Percentiles rank a stretch among this genome's conserved stretches.
Conservation (phyloP, 306 rosid genomes). For the Corylus avellana region DNA sequence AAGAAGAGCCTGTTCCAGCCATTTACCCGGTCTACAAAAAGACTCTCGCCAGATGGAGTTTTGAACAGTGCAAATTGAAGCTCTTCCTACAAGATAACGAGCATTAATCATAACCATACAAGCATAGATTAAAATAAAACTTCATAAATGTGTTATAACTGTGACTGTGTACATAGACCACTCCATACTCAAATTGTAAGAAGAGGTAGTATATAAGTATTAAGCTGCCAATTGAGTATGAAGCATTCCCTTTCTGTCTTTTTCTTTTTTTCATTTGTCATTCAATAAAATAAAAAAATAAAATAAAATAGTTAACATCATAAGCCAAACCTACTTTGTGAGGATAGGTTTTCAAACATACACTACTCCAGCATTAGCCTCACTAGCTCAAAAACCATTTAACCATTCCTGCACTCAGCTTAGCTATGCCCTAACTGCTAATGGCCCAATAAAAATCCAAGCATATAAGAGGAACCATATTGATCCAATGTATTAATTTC, state of each 20-base stretch:
- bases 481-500: neutral
- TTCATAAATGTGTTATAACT: neutral
- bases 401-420: neutral
- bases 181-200: neutral
- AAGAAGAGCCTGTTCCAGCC: slow-evolving; percentile 1
- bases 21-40: slow-evolving; percentile 73
- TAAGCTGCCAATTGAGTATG: neutral
- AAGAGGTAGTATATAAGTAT: neutral
- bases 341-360: neutral
- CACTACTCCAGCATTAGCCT: neutral
- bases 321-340: neutral
- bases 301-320: neutral
- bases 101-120: neutral
- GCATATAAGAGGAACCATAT: neutral
- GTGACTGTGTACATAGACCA: neutral
- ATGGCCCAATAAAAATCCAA: neutral
- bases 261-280: neutral
- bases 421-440: neutral
- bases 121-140: slow-evolving; percentile 6
- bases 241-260: neutral
- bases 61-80: slow-evolving; percentile 73
- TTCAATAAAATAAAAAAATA: neutral
- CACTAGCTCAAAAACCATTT: neutral
- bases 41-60: slow-evolving; percentile 55
- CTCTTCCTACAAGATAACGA: slow-evolving; percentile 58